A percentile compares a stretch with the other conserved stretches of the same genome.
Evolutionary conservation across 2,329 filamentous ascomycete species (phyloP).

Genomic region (Intubia oerlemansii): DNA sequence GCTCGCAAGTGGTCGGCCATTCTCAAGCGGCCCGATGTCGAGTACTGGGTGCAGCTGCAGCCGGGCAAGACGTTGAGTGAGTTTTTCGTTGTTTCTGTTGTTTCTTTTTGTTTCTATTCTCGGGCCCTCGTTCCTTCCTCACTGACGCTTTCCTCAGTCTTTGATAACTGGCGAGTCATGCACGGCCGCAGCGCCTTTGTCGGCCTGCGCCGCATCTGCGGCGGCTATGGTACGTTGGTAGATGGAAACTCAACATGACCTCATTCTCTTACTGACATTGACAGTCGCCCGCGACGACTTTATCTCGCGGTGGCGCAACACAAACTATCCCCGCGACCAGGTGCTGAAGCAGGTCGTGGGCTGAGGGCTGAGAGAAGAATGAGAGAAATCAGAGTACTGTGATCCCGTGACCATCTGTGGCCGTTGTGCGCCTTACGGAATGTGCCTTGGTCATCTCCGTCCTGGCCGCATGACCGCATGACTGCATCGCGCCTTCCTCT

Average conservation of each 20-base stretch:
- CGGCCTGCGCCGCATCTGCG: conserved; percentile 72
- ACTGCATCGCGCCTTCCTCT: too few relatives aligned
- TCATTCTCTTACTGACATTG: too few relatives aligned
- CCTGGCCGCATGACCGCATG: too few relatives aligned
- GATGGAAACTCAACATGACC: too few relatives aligned
- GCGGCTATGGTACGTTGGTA: conserved; percentile 70
- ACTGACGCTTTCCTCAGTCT: conserved; percentile 39
- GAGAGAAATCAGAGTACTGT: neutral
- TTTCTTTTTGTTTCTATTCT: neutral
- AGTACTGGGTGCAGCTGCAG: conserved; percentile 63
- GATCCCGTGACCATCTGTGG: too few relatives aligned
- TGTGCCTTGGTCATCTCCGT: too few relatives aligned
- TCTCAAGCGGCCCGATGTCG: conserved; percentile 38
- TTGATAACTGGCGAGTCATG: conserved; percentile 89
- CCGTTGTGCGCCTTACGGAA: too few relatives aligned
- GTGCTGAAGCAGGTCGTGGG: conserved; percentile 17
- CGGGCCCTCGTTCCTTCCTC: neutral
- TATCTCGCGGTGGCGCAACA: conserved; percentile 52
- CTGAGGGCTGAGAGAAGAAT: neutral
- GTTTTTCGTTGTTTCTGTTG: conserved; percentile 10
- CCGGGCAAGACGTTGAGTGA: conserved; percentile 60
- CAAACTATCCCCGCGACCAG: conserved; percentile 34
- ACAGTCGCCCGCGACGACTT: conserved; percentile 65
- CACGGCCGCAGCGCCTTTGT: conserved; percentile 72
- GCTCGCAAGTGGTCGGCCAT: conserved; percentile 55